Conservation (phyloP, 2,329 filamentous ascomycete species). For the Fusarium coicis region DNA sequence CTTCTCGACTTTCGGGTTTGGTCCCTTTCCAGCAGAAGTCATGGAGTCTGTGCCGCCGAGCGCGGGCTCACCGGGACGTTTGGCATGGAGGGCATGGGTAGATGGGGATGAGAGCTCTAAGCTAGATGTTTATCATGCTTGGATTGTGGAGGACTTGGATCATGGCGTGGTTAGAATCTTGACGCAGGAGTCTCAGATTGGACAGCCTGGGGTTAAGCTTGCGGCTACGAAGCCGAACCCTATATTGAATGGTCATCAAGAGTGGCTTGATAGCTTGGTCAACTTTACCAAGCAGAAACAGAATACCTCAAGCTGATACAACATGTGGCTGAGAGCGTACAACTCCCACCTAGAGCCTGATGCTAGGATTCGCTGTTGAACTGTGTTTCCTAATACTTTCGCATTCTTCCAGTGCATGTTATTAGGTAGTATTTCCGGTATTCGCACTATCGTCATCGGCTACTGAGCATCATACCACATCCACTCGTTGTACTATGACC, state of each 20-base stretch:
- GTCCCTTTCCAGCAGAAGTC: neutral
- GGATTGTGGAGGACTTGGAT: neutral
- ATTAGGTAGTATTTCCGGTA: accelerated
- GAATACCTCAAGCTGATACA: neutral
- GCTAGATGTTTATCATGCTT: neutral
- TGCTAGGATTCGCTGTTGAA: no score
- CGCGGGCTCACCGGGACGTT: neutral
- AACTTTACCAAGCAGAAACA: neutral
- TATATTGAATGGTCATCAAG: neutral
- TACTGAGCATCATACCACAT: neutral
- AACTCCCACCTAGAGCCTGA: neutral
- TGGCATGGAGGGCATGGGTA: neutral
- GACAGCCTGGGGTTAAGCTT: neutral
- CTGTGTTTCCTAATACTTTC: neutral
- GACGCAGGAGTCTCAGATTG: neutral
- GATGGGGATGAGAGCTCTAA: neutral
- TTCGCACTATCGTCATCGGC: neutral
- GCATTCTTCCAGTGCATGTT: neutral
- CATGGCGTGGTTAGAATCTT: neutral
- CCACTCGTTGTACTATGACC: neutral
- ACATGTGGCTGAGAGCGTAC: accelerated
- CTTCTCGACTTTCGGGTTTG: neutral
- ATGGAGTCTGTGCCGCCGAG: neutral
- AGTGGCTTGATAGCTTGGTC: neutral
- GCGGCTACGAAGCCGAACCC: neutral